phyloP scores from a whole-genome alignment of 1,284 basidiomycete species.

The Pseudozyma thailandica region DNA sequence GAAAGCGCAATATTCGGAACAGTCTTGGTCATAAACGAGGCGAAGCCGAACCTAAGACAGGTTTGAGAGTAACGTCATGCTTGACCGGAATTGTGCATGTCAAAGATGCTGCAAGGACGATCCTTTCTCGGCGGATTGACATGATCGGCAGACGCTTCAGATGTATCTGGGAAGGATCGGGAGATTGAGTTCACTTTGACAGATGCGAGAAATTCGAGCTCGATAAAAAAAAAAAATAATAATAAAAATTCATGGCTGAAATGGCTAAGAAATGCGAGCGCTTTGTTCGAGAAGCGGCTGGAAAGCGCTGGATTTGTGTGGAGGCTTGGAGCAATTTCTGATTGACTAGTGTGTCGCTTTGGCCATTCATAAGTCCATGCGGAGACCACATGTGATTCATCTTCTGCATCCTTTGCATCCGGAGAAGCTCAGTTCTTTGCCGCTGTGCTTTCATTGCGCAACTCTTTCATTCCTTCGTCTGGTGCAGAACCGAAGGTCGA shows the following conservation, averaged over 20 bases:
- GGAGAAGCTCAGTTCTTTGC: too few relatives aligned
- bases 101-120: too few relatives aligned
- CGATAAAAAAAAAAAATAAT: background rate
- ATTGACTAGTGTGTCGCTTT: background rate
- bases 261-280: background rate
- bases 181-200: background rate
- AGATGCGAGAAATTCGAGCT: too few relatives aligned
- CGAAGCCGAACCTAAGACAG: too few relatives aligned
- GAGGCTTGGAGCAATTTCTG: constrained; percentile 19
- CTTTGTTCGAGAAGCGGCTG: constrained; percentile 39
- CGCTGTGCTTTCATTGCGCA: too few relatives aligned
- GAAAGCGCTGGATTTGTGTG: constrained; percentile 34
- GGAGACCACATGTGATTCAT: constrained; percentile 2
- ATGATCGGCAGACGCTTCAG: too few relatives aligned
- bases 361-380: constrained; percentile 2
- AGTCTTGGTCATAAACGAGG: too few relatives aligned
- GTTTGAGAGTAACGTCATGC: too few relatives aligned
- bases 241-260: background rate
- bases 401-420: background rate
- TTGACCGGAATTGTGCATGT: too few relatives aligned
- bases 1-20: too few relatives aligned
- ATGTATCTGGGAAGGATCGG: background rate
- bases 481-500: background rate
- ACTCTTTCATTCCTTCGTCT: too few relatives aligned
- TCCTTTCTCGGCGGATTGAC: too few relatives aligned